phyloP scores from a whole-genome alignment of 106 monocot species.

The Dendrobium huoshanense region DNA sequence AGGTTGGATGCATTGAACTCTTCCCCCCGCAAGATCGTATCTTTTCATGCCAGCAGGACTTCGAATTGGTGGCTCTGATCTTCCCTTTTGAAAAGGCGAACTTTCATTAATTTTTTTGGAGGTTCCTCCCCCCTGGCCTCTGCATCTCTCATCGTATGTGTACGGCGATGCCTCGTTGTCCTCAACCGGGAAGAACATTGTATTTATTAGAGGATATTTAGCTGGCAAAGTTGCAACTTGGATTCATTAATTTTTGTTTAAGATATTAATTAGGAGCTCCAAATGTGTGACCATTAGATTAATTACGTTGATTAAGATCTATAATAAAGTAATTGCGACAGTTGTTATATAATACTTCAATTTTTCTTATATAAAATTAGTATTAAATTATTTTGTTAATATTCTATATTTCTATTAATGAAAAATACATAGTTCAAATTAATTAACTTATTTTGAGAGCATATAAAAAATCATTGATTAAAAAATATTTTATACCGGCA shows the following conservation, averaged over 20 bases:
- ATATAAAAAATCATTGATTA: too few relatives aligned
- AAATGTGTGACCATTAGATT: neutral
- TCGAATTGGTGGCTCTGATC: neutral
- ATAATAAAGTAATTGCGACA: too few relatives aligned
- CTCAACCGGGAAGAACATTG: neutral
- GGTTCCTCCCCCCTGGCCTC: slow-evolving; percentile 2
- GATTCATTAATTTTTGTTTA: neutral
- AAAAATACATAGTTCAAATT: too few relatives aligned
- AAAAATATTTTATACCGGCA: too few relatives aligned
- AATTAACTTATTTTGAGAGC: too few relatives aligned
- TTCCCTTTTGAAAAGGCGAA: neutral
- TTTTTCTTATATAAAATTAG: too few relatives aligned
- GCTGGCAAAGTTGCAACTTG: slow-evolving; percentile 5
- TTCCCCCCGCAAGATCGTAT: neutral
- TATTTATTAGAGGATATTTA: neutral
- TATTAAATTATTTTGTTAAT: too few relatives aligned
- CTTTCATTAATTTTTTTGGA: too few relatives aligned
- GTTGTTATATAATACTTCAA: too few relatives aligned
- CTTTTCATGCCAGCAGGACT: neutral
- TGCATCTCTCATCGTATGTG: neutral
- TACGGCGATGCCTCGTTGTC: neutral
- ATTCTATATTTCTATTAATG: too few relatives aligned
- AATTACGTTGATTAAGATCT: too few relatives aligned
- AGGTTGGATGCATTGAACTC: neutral
- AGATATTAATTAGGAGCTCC: neutral